These are phyloP conservation scores for Linum tenue DNA, from an alignment of 345 rosid species.

Conservation along the genomic window DNA sequence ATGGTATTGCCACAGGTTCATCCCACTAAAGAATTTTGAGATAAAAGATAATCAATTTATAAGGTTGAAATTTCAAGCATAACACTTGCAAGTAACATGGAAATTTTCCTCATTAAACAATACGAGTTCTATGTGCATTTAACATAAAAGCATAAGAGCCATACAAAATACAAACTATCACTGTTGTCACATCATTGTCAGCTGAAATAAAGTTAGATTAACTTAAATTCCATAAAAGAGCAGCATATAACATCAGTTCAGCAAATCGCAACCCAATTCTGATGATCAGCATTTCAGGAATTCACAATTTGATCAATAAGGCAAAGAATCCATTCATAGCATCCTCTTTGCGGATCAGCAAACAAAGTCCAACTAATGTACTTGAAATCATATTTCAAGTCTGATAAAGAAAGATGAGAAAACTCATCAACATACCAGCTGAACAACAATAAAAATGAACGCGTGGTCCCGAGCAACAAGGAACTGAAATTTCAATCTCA, in stretches of 20 bases:
- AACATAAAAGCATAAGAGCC: background rate
- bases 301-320: background rate
- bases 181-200: background rate
- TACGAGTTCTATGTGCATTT: background rate
- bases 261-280: background rate
- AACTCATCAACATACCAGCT: slow-evolving; percentile 52
- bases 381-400: slow-evolving; percentile 3
- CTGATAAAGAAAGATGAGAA: background rate
- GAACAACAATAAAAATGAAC: slow-evolving; percentile 80
- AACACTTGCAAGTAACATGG: no score
- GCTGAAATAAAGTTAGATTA: background rate
- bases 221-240: no score
- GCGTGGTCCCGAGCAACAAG: slow-evolving; percentile 96
- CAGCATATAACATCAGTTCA: background rate
- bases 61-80: background rate
- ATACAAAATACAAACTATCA: no score
- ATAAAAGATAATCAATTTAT: background rate
- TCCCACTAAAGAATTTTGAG: background rate
- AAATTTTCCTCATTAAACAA: background rate
- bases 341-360: background rate
- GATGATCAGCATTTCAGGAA: background rate
- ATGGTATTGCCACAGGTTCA: background rate
- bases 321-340: background rate
- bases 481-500: slow-evolving; percentile 93
- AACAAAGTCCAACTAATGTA: background rate